Base-by-base conservation (phyloP, 140 eudicot species). In the Ambrosia hybrid region DNA sequence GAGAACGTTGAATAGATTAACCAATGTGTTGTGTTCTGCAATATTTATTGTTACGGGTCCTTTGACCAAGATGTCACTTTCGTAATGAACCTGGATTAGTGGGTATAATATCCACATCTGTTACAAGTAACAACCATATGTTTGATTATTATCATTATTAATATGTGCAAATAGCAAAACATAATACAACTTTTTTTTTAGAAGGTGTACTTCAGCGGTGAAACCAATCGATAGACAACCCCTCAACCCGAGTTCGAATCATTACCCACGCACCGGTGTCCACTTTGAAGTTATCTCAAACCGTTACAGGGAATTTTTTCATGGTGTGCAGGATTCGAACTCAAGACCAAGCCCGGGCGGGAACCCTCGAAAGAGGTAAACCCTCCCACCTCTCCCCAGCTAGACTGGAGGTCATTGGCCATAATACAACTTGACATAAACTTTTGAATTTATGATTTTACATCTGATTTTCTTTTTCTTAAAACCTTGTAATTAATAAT, bases 51-150 rank as follows among this genome's bases (percentile, higher is more conserved):
- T 51, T 60, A 21, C 9, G 11, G 4, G 52, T 46, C 13, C 2
- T 9, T 7, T 76, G 81, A 76, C 81, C 49, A 69, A 51, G 56
- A 48, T 76, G 76, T 77, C 76, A 60, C 58, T 69, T 61, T 70
- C 76, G 13, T 34, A 69, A 68, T 1, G 51, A 38, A 48, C 15
- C 16, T 51, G 76, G 57, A 67, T 76, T 67, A 68, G 67, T 48
- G 53, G 21, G 14, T 66, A 46, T 67, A 48, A 46, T 9, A 60
- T 58, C 70, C 65, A 51, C 71, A 21, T 15, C 52, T 37, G 49
- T 37, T 36, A 62, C 63, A 76, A 7, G 43, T 67, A n/a, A 56
- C 39, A 57, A 41, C 72, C 12, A 52, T 58, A 71, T 55, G 41
- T 64, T 64, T 41, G 57, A 60, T 51, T 49, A 16, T 4, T 3